phyloP scores from a whole-genome alignment of 108 stramenopile species.

The Epipyxis sp. region DNA sequence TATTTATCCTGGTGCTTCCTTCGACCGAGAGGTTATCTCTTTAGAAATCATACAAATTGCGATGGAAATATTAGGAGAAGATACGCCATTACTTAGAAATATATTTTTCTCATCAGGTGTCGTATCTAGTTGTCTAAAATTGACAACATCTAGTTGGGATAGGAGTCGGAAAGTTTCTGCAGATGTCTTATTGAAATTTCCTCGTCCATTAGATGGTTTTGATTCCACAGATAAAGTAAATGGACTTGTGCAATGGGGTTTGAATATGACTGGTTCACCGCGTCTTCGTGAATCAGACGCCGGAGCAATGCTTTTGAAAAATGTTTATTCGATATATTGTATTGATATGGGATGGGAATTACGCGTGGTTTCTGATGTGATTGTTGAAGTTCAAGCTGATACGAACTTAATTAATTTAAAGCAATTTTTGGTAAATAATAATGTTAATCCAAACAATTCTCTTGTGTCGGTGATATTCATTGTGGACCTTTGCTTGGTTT shows the following conservation, averaged over 20 bases:
- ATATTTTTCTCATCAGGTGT: not conserved
- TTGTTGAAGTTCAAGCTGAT: not conserved
- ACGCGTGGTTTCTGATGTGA: not conserved
- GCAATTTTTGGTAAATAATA: too few relatives aligned
- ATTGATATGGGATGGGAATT: not conserved
- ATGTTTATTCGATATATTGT: conserved; percentile 20
- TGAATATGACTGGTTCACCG: conserved; percentile 39
- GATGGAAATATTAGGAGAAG: not conserved
- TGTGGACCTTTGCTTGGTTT: not conserved
- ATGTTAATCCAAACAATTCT: too few relatives aligned
- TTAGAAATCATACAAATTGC: not conserved
- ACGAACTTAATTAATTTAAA: too few relatives aligned
- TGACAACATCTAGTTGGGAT: not conserved
- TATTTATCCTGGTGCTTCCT: not conserved
- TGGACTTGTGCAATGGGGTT: conserved; percentile 21
- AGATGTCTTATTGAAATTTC: not conserved
- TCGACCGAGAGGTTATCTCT: not conserved
- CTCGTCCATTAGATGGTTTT: not conserved
- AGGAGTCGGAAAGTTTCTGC: not conserved
- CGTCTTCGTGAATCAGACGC: conserved; percentile 45
- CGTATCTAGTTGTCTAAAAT: not conserved
- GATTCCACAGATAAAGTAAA: not conserved
- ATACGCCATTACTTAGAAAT: not conserved
- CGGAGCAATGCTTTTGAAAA: conserved; percentile 39
- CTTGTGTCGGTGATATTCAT: too few relatives aligned